phyloP scores from a whole-genome alignment of 164 flowering plant genomes.

The Vitis cinerea region DNA sequence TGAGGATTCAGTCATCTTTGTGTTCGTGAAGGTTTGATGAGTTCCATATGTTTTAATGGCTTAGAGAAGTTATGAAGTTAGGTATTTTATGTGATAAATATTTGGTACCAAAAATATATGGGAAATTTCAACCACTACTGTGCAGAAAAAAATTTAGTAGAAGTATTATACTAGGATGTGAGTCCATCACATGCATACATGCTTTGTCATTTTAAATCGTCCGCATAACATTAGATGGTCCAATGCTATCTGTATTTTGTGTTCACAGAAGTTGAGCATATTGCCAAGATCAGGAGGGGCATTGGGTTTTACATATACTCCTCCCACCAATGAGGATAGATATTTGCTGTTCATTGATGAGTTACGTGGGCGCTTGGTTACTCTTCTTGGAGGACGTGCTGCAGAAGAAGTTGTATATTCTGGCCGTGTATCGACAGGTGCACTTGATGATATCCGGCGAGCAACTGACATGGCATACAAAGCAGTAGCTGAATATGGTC shows the following conservation, averaged over 20 bases:
- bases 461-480: constrained; percentile 99
- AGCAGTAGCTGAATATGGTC: constrained; percentile 98
- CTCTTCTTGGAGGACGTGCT: constrained; percentile 99
- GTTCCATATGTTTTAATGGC: no score
- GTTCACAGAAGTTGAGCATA: constrained; percentile 88
- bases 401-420: constrained; percentile 95
- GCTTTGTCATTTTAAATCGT: not conserved
- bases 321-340: constrained; percentile 91
- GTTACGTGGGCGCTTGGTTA: constrained; percentile 93
- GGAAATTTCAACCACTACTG: no score
- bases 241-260: constrained; percentile 12
- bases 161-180: no score
- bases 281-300: constrained; percentile 98
- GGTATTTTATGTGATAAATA: no score
- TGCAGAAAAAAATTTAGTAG: no score
- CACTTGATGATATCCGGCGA: constrained; percentile 93
- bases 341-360: constrained; percentile 95
- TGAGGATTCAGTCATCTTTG: no score
- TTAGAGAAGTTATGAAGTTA: no score
- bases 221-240: not conserved
- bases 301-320: constrained; percentile 88
- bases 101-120: no score
- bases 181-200: no score
- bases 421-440: constrained; percentile 98
- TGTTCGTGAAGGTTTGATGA: no score